Conservation (phyloP, 805 yeast genomes). For the Candida krabiensis region DNA sequence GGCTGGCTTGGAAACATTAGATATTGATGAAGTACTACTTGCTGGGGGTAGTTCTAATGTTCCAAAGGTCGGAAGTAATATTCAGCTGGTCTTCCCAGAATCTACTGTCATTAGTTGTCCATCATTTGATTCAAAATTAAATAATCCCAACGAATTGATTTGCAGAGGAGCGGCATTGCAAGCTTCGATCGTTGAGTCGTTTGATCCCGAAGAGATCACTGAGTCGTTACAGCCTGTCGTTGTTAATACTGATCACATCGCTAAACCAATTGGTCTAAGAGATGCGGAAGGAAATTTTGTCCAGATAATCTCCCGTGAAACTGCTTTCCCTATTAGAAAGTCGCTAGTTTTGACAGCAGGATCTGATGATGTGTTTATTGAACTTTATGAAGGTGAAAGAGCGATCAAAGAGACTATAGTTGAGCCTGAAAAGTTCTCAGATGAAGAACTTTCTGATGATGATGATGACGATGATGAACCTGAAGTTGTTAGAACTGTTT, state of each 20-base stretch:
- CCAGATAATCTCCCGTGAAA: slow-evolving; percentile 74
- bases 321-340: slow-evolving; percentile 89
- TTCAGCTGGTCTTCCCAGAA: slow-evolving; percentile 79
- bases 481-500: slow-evolving; percentile 75
- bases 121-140: slow-evolving; percentile 68
- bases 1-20: slow-evolving; percentile 82
- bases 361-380: slow-evolving; percentile 61
- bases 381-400: slow-evolving; percentile 83
- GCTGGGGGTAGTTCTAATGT: slow-evolving; percentile 93
- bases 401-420: slow-evolving; percentile 78
- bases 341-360: slow-evolving; percentile 63
- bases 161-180: slow-evolving; percentile 97
- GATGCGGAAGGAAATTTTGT: slow-evolving; percentile 68
- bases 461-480: slow-evolving; percentile 85
- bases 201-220: slow-evolving; percentile 76
- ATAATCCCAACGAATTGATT: slow-evolving; percentile 84
- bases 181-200: slow-evolving; percentile 81
- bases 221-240: slow-evolving; percentile 84
- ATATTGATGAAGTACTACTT: slow-evolving; percentile 85
- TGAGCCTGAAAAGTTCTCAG: slow-evolving; percentile 61
- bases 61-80: slow-evolving; percentile 82
- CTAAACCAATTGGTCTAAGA: slow-evolving; percentile 82
- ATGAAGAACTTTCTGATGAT: slow-evolving; percentile 43
- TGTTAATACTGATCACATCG: slow-evolving; percentile 82
- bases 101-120: slow-evolving; percentile 76